phyloP scores from a whole-genome alignment of 768 basidiomycete species.

The Cystobasidium ongulense region DNA sequence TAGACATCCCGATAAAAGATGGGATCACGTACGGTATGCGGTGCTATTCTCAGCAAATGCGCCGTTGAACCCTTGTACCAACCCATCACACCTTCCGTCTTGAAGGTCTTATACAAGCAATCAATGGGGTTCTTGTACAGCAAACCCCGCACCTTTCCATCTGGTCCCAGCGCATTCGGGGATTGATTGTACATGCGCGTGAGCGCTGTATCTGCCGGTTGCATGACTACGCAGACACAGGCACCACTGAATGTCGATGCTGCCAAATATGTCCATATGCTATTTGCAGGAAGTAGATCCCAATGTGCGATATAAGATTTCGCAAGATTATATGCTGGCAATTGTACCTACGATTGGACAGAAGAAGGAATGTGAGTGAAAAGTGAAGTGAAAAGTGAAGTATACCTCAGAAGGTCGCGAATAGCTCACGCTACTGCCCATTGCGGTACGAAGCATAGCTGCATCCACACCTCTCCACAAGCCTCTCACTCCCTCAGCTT shows the following conservation, averaged over 20 bases:
- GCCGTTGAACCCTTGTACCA: conserved; percentile 97
- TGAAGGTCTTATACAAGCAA: conserved; percentile 91
- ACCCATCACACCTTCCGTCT: conserved; percentile 78
- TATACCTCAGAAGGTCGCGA: background rate
- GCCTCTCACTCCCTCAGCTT: conserved; percentile 67
- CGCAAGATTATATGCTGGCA: conserved; percentile 90
- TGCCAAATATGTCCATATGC: conserved; percentile 74
- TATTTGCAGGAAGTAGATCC: conserved; percentile 64
- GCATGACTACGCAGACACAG: conserved; percentile 76
- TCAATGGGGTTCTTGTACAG: conserved; percentile 78
- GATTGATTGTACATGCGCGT: conserved; percentile 97
- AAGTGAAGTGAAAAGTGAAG: background rate
- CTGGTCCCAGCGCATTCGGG: conserved; percentile 56
- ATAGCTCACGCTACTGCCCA: conserved; percentile 57
- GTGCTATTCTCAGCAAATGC: conserved; percentile 54
- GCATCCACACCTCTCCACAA: conserved; percentile 85
- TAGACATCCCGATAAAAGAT: background rate
- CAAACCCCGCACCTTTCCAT: conserved; percentile 54
- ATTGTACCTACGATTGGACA: conserved; percentile 62
- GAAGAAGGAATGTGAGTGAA: conserved; percentile 11
- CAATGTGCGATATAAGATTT: conserved; percentile 67
- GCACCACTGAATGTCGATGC: conserved; percentile 82
- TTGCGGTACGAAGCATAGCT: conserved; percentile 82
- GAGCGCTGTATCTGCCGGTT: conserved; percentile 70
- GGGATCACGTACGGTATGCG: conserved; percentile 34